Evolutionary conservation across 208 protist genomes (phyloP), one percentile per base, ranked within the genome.

Genomic region (Herpetomonas samuelpessoai): DNA sequence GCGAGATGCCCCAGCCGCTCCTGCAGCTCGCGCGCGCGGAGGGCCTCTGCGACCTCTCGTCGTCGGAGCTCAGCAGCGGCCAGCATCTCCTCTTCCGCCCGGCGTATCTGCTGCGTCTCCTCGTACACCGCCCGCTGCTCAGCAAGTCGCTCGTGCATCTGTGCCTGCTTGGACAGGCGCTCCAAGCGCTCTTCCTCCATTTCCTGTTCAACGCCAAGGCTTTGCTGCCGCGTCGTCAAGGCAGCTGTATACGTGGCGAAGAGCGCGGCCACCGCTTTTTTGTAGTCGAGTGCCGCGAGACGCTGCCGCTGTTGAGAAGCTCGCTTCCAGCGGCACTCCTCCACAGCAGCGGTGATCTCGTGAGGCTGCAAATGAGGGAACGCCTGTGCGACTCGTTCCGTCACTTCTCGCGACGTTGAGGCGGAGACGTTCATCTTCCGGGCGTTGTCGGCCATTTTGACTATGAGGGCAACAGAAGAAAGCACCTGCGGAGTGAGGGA

Each of bases 1-100:
- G 62, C 62, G 12, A 92, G 68, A 1, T 69, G 64, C 10, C 59
- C 59, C 26, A 94, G 69, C 16, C 88, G 81, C 28, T 74, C 62
- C 55, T 91, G 84, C 48, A 88, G 81, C 63, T 94, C 81, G 12
- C 69, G 45, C 25, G 68, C 66, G 21, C 52, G 67, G 47, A 71
- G 69, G 22, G 60, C 58, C 27, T 73, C 63, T 9, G 74, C 61
- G 25, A 65, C 80, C 3, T 70, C 67, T n/a, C 64, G 3, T 49
- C 45, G 35, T 28, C 30, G 24, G 25, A 50, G 39, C 53, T 68
- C 56, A 55, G 67, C 29, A 54, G 55, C 14, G 35, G 35, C 71
- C n/a, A 49, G 21, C 45, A 71, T 65, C 14, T 67, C 68, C 49
- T 76, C 72, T 9, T 26, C 55, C 31, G 45, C 66, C 30, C 70